Percentiles rank a stretch among this genome's conserved stretches.
Conservation (phyloP, 495 filamentous ascomycete genomes). For the Aspergillus egyptiacus region DNA sequence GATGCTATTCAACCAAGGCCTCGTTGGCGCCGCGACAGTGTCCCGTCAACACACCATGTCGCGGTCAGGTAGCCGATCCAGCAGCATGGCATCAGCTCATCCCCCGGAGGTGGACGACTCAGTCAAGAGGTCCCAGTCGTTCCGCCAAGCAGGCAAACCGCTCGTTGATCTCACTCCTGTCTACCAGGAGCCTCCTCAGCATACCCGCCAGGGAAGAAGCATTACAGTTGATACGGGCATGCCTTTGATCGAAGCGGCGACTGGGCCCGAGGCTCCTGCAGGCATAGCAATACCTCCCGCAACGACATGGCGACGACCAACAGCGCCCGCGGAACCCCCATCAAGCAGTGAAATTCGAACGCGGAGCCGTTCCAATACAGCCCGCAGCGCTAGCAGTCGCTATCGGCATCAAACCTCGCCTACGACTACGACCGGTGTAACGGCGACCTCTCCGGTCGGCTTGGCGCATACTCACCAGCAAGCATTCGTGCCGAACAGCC, state of each 20-base stretch:
- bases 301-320: slow-evolving; percentile 46
- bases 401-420: slow-evolving; percentile 14
- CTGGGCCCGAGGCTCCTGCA: slow-evolving; percentile 41
- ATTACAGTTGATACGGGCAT: slow-evolving; percentile 55
- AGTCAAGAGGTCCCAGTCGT: slow-evolving; percentile 26
- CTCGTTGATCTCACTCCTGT: slow-evolving; percentile 70
- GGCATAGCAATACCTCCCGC: slow-evolving; percentile 47
- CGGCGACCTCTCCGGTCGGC: slow-evolving; percentile 15
- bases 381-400: slow-evolving; percentile 24
- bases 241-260: slow-evolving; percentile 62
- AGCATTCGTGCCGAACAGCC: slow-evolving; percentile 34
- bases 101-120: slow-evolving; percentile 20
- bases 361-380: slow-evolving; percentile 29
- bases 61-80: slow-evolving; percentile 27
- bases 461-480: slow-evolving; percentile 8
- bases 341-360: slow-evolving; percentile 16
- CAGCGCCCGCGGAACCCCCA: slow-evolving; percentile 14
- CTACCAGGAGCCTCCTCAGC: slow-evolving; percentile 71
- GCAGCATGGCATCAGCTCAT: slow-evolving; percentile 32
- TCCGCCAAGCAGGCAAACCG: slow-evolving; percentile 47
- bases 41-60: slow-evolving; percentile 10
- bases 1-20: slow-evolving; percentile 24
- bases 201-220: slow-evolving; percentile 60
- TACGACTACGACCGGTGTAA: background rate
- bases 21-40: slow-evolving; percentile 15